A percentile compares a stretch with the other conserved stretches of the same genome.
Conservation (phyloP, 768 basidiomycete genomes). For the Dacryopinax spathularia region DNA sequence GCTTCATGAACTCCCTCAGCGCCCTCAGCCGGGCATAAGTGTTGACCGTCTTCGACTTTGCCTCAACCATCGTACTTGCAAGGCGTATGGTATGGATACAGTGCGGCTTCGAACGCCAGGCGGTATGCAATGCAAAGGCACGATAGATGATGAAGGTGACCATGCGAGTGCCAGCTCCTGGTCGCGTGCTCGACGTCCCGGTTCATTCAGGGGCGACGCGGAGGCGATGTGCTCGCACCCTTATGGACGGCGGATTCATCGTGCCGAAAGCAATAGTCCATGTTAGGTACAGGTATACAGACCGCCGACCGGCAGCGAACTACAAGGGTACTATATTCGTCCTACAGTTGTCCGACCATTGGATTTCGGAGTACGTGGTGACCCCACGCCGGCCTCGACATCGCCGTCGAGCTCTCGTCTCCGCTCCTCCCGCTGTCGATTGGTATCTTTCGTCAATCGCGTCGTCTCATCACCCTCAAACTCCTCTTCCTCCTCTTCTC, state of each 20-base stretch:
- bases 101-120: not conserved
- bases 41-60: conserved; percentile 19
- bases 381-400: not conserved
- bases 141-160: not conserved
- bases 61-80: not conserved
- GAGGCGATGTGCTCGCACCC: not conserved
- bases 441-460: not conserved
- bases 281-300: not conserved
- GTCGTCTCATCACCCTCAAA: not conserved
- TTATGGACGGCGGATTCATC: not conserved
- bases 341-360: conserved; percentile 1
- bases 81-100: not conserved
- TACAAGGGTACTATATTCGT: not conserved
- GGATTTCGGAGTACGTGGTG: not conserved
- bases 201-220: not conserved
- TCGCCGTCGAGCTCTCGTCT: not conserved
- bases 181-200: conserved; percentile 1
- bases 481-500: conserved; percentile 1
- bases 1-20: conserved; percentile 57
- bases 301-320: not conserved
- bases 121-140: not conserved
- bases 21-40: conserved; percentile 48
- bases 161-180: not conserved
- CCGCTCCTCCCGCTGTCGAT: not conserved
- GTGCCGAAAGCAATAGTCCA: not conserved